Conservation (phyloP, 139 green algal genomes). For the Coccomyxa sp. region DNA sequence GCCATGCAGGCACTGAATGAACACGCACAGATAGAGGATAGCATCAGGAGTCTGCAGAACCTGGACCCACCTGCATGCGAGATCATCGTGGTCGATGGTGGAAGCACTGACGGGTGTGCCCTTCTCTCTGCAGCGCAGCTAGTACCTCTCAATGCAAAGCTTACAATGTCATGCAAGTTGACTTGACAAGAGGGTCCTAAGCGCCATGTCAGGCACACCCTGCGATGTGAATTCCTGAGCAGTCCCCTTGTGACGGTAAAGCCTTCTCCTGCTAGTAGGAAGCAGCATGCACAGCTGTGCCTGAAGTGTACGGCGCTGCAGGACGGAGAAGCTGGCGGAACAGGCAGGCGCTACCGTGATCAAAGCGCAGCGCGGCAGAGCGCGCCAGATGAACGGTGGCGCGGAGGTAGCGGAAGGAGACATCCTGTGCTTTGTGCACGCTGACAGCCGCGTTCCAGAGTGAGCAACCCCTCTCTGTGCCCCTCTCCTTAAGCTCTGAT, state of each 20-base stretch:
- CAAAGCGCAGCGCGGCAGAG: slow-evolving; percentile 33
- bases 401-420: slow-evolving; percentile 34
- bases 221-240: not conserved
- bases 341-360: slow-evolving; percentile 11
- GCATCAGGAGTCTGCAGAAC: slow-evolving; percentile 31
- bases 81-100: slow-evolving; percentile 76
- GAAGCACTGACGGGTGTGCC: slow-evolving; percentile 47
- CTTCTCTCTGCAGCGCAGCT: not conserved
- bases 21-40: slow-evolving; percentile 27
- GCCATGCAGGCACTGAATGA: slow-evolving; percentile 63
- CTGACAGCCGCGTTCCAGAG: slow-evolving; percentile 35
- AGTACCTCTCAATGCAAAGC: not conserved
- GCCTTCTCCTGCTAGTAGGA: too few species aligned
- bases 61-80: slow-evolving; percentile 48
- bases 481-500: too few species aligned
- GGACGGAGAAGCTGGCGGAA: slow-evolving; percentile 36
- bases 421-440: slow-evolving; percentile 49
- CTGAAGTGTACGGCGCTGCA: slow-evolving; percentile 14
- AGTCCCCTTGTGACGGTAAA: too few species aligned
- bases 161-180: not conserved
- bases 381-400: slow-evolving; percentile 76
- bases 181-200: not conserved
- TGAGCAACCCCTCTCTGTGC: too few species aligned
- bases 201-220: not conserved
- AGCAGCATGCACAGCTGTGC: too few species aligned